Evolutionary conservation across 169 alveolate species (phyloP).

Genomic region (Babesia gibsoni): DNA sequence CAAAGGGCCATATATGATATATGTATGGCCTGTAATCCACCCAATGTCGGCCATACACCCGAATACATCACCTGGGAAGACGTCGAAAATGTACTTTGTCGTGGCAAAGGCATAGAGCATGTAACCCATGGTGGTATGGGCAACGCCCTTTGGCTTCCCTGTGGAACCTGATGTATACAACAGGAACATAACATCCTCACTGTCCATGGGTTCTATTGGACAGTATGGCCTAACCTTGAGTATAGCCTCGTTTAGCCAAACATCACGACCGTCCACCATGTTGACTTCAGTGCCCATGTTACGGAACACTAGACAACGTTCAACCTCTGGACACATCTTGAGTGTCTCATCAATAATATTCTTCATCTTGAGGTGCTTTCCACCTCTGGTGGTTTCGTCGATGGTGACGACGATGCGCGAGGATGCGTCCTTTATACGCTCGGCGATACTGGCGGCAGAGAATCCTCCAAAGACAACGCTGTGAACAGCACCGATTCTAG

Average conservation of each 20-base stretch:
- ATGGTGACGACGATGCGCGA: slow-evolving; percentile 61
- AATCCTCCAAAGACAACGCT: slow-evolving; percentile 97
- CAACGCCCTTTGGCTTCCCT: slow-evolving; percentile 95
- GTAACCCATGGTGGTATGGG: slow-evolving; percentile 92
- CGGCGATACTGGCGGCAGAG: slow-evolving; percentile 90
- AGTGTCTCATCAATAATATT: slow-evolving; percentile 59
- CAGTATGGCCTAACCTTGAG: slow-evolving; percentile 86
- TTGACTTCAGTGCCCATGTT: slow-evolving; percentile 61
- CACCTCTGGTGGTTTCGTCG: slow-evolving; percentile 51
- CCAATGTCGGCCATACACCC: slow-evolving; percentile 97
- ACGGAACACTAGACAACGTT: slow-evolving; percentile 33
- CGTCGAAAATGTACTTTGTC: slow-evolving; percentile 86
- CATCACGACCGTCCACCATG: slow-evolving; percentile 74
- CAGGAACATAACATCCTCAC: slow-evolving; percentile 91
- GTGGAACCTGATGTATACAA: slow-evolving; percentile 96
- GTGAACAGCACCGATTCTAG: slow-evolving; percentile 96
- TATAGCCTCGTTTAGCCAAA: slow-evolving; percentile 80
- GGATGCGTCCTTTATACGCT: slow-evolving; percentile 87
- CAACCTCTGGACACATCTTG: slow-evolving; percentile 37
- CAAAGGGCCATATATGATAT: slow-evolving; percentile 93
- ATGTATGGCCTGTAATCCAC: slow-evolving; percentile 98
- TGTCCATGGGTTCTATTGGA: slow-evolving; percentile 90
- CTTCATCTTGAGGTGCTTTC: slow-evolving; percentile 57
- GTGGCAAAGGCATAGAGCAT: slow-evolving; percentile 87
- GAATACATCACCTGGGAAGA: slow-evolving; percentile 84